Base-by-base conservation (phyloP, 805 yeast genomes). In the Priceomyces carsonii region DNA sequence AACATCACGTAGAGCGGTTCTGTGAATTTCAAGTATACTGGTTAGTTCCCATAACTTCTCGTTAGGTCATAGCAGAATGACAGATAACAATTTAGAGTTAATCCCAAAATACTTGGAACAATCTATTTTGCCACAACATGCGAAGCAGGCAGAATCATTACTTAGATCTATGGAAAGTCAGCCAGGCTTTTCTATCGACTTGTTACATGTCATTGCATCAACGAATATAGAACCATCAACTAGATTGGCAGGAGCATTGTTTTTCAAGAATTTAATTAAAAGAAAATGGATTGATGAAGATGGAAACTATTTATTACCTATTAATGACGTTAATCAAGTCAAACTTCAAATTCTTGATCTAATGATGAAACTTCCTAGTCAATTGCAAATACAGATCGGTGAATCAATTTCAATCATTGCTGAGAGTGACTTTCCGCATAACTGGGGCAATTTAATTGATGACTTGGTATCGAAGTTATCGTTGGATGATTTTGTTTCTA, bases 351-450 rank as follows among this genome's bases (percentile, higher is more conserved):
- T 93, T 44, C 75, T 93, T 33, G 79, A 81, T n/a, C 67, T 90
- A 42, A 89, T 93, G 98, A 82, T 90, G 42, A 59, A 77, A 23
- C 66, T 89, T 33, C 96, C 96, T 5, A 76, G 76, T 32, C 76
- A 81, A 46, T 66, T 93, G 37, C 96, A 91, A 55, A 71, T 81
- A n/a, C 99, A 95, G 65, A 77, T 93, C 33, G 98, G 97, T 35
- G 99, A 95, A 61, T 82, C 96, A 1, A 81, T 95, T 37, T 80
- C 95, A 10, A 69, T 86, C 35, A 91, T 93, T 51, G 99, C 99
- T 3, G 96, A 90, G 57, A 81, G 89, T 39, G 99, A 93, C 58
- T 93, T 93, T 64, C 99, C 99, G 1, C 83, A 84, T 25, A 69
- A 80, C 33, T 93, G 99, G 99, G 79, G 80, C 1, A 72, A 75